These are phyloP conservation scores for Tuber indicum DNA, from an alignment of 495 filamentous ascomycete genomes.

Conservation along the genomic window DNA sequence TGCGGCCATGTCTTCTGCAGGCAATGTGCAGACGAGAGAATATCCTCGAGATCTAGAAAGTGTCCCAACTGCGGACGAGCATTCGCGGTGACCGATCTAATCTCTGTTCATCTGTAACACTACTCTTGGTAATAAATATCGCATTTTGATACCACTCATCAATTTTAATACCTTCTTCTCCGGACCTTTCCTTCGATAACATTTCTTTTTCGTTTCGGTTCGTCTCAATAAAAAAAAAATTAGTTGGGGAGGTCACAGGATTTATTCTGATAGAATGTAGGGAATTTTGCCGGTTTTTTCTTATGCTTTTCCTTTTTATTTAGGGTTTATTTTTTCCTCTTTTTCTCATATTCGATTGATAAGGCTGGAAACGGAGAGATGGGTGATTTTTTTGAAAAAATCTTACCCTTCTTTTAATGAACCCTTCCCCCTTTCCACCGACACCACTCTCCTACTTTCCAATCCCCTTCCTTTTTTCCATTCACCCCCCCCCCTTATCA, in stretches of 20 bases:
- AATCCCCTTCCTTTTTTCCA: slow-evolving; percentile 9
- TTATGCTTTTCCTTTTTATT: slow-evolving; percentile 21
- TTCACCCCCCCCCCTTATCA: neutral
- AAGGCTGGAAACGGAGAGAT: neutral
- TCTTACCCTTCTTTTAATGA: slow-evolving; percentile 24
- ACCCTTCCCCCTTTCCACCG: slow-evolving; percentile 2
- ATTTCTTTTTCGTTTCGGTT: slow-evolving; percentile 24
- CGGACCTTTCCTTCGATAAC: slow-evolving; percentile 24
- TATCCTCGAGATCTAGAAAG: slow-evolving; percentile 81
- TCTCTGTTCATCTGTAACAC: slow-evolving; percentile 55
- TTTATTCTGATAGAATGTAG: slow-evolving; percentile 38
- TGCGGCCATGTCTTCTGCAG: slow-evolving; percentile 97
- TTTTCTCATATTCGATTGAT: slow-evolving; percentile 17
- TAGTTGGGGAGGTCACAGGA: slow-evolving; percentile 14
- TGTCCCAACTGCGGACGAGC: slow-evolving; percentile 87
- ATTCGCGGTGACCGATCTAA: slow-evolving; percentile 82
- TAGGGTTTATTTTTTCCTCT: slow-evolving; percentile 2
- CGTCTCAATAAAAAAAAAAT: slow-evolving; percentile 33
- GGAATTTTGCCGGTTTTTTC: slow-evolving; percentile 36
- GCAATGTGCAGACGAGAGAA: slow-evolving; percentile 77
- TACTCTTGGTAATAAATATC: slow-evolving; percentile 10
- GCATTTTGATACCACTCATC: neutral
- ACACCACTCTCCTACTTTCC: slow-evolving; percentile 16
- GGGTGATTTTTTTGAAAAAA: neutral
- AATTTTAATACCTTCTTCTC: slow-evolving; percentile 9